Evolutionary conservation across 1,139 yeast genomes (phyloP), one percentile per base, ranked within the genome.

Genomic region (Kodamaea ohmeri): DNA sequence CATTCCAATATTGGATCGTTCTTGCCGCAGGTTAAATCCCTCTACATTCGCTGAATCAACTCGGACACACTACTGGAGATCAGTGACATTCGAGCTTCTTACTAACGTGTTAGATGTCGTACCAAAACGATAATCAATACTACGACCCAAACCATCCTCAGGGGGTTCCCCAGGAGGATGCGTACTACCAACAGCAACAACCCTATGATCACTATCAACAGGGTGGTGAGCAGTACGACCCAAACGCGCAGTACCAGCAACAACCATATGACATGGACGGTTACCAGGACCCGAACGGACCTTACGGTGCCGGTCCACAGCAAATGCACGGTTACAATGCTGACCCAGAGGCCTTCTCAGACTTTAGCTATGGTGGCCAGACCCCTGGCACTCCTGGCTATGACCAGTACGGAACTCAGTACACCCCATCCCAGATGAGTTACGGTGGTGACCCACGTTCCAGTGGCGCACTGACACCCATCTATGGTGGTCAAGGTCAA

Each of bases 391-490:
- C 72, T 38, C 73, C 80, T 22, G 81, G 81, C 20, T 82, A 81
- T 55, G 88, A 81, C 56, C 87, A 85, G 48, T 85, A 82, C 56
- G 86, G 89, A 35, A 81, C 88, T 49, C 90, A 80, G 55, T 80
- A 80, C 56, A 81, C 92, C 38, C 88, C 92, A 20, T 81, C 89
- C 13, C 90, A 83, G 59, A 79, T 83, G 84, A 80, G 88, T 56
- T 83, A 83, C 53, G 90, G 85, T 47, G 90, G 85, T 32, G 53
- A 50, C 35, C 84, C 85, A 47, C 73, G 94, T 58, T 83, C 95
- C 1, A 85, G 95, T 11, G 97, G 97, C 43, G 89, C 97, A 32
- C 87, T 96, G 4, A 94, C 98, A 25, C 98, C 99, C 30, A 80
- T 89, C 50, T 89, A 89, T 60, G 97, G 97, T 30, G 66, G 63